phyloP scores from a whole-genome alignment of 176 grass and related monocot genomes.

The Luzula sylvatica region DNA sequence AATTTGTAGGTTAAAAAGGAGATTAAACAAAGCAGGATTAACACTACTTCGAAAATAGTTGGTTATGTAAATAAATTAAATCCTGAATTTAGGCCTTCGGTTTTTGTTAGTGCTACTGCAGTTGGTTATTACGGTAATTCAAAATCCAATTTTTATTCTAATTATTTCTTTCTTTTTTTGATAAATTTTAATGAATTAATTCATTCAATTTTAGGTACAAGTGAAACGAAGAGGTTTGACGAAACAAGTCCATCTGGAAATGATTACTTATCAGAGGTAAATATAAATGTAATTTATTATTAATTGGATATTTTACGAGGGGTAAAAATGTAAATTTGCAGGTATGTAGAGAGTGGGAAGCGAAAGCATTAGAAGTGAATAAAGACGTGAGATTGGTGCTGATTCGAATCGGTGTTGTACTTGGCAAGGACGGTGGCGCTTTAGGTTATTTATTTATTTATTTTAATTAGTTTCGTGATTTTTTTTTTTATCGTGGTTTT shows the following conservation, averaged over 20 bases:
- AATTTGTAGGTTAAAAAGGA: constrained; percentile 65
- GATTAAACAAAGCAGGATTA: constrained; percentile 74
- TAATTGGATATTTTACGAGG: not conserved
- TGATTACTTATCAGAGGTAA: constrained; percentile 80
- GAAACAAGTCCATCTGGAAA: constrained; percentile 81
- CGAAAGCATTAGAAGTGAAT: constrained; percentile 50
- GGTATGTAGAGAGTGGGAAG: constrained; percentile 90
- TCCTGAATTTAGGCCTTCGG: constrained; percentile 35
- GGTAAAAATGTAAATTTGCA: constrained; percentile 23
- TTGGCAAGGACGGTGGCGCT: constrained; percentile 87
- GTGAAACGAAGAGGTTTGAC: constrained; percentile 66
- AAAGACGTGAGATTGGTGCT: constrained; percentile 60
- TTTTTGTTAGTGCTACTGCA: constrained; percentile 91
- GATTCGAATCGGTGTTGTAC: constrained; percentile 75
- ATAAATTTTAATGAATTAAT: not conserved
- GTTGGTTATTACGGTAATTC: constrained; percentile 80
- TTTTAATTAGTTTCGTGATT: too few species aligned
- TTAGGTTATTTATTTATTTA: constrained; percentile 36
- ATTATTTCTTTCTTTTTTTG: not conserved
- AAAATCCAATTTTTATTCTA: not conserved
- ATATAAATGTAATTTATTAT: too few species aligned
- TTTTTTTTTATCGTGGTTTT: too few species aligned
- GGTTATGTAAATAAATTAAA: constrained; percentile 48
- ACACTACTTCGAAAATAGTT: constrained; percentile 69
- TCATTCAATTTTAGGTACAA: constrained; percentile 37